phyloP scores from a whole-genome alignment of 805 yeast genomes.

The Brettanomyces anomalus region DNA sequence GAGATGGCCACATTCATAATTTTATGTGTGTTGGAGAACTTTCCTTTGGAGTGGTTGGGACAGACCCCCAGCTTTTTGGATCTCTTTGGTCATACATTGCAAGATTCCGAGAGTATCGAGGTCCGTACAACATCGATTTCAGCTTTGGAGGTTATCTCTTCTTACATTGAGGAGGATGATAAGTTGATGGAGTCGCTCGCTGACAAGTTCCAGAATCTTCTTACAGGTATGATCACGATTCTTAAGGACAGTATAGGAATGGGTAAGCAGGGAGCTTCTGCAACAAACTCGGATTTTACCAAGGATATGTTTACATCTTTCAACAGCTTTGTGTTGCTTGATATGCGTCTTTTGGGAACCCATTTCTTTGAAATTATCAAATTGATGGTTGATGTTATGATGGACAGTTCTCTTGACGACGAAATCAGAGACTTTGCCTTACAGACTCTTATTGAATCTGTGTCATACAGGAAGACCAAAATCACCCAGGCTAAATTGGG shows the following conservation, averaged over 20 bases:
- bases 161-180: conserved; percentile 53
- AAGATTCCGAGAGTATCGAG: conserved; percentile 52
- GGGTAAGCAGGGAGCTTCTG: conserved; percentile 29
- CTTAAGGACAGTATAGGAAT: conserved; percentile 50
- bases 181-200: conserved; percentile 34
- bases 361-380: conserved; percentile 59
- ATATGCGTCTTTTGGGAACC: conserved; percentile 71
- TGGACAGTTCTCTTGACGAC: conserved; percentile 58
- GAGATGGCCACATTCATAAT: conserved; percentile 81
- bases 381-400: conserved; percentile 68
- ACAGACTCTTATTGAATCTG: conserved; percentile 73
- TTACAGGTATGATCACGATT: conserved; percentile 77
- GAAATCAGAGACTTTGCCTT: conserved; percentile 79
- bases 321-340: conserved; percentile 69
- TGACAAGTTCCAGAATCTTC: conserved; percentile 46
- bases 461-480: conserved; percentile 73
- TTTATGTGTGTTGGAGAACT: conserved; percentile 68
- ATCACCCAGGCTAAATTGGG: conserved; percentile 76
- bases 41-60: conserved; percentile 45
- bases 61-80: conserved; percentile 61
- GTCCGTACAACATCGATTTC: conserved; percentile 77
- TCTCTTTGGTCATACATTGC: conserved; percentile 60
- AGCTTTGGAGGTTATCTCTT: conserved; percentile 66
- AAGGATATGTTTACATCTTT: conserved; percentile 75
- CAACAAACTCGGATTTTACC: conserved; percentile 65